Evolutionary conservation across 495 filamentous ascomycete species (phyloP).

Genomic region (Gamarada debralockiae): DNA sequence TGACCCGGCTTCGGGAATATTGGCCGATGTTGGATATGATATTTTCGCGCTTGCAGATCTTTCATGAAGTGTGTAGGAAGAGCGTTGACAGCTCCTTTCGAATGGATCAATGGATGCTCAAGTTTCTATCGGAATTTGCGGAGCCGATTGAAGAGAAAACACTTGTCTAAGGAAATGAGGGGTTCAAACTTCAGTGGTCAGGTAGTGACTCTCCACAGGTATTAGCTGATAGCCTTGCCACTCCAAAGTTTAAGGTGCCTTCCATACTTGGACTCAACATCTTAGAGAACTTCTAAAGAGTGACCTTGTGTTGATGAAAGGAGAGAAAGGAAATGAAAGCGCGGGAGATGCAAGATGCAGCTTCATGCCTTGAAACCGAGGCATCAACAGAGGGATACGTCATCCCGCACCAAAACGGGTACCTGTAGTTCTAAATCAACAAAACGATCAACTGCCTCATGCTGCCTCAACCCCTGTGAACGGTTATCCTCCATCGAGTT

Average conservation of each 20-base stretch:
- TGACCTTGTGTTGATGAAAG: too few species aligned
- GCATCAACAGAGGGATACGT: neutral
- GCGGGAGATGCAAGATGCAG: too few species aligned
- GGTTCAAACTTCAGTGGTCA: too few species aligned
- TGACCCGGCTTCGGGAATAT: slow-evolving; percentile 26
- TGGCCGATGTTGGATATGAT: slow-evolving; percentile 36
- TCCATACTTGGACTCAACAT: too few species aligned
- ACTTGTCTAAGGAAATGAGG: too few species aligned
- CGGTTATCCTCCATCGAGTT: neutral
- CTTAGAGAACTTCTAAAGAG: too few species aligned
- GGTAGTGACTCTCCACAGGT: too few species aligned
- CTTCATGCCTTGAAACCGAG: neutral
- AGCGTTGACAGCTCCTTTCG: slow-evolving; percentile 28
- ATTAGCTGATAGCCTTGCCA: too few species aligned
- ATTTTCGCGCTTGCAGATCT: slow-evolving; percentile 31
- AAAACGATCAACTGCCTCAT: neutral
- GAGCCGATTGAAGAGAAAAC: slow-evolving; percentile 19
- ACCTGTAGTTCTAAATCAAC: neutral
- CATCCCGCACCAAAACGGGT: neutral
- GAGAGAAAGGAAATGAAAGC: too few species aligned
- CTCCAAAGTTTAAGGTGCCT: too few species aligned
- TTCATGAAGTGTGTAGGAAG: slow-evolving; percentile 34
- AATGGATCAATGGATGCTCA: slow-evolving; percentile 40
- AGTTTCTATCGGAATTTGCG: slow-evolving; percentile 33
- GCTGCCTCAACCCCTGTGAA: neutral